Evolutionary conservation across 139 green algal genomes (phyloP).

Genomic region (Closterium sp.): DNA sequence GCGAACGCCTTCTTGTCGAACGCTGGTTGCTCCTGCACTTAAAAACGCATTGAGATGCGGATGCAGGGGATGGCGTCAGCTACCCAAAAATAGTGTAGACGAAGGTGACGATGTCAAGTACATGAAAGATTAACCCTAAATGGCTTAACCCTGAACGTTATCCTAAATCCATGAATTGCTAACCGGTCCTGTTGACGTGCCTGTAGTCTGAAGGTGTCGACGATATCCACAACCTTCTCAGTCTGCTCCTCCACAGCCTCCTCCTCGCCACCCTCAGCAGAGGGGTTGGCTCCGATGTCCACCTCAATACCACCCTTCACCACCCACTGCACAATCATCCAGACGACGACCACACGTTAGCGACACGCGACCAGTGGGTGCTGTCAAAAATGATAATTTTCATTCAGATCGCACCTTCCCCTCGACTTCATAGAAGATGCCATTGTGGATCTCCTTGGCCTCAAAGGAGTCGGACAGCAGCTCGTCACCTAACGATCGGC

Average conservation of each 20-base stretch:
- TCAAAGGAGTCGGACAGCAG: slow-evolving; percentile 43
- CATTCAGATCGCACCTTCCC: slow-evolving; percentile 15
- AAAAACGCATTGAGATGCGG: neutral
- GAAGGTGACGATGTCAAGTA: neutral
- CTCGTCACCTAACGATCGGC: slow-evolving; percentile 17
- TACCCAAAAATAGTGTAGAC: neutral
- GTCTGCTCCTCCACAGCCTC: slow-evolving; percentile 52
- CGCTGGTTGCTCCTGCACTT: slow-evolving; percentile 56
- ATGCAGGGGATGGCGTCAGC: neutral
- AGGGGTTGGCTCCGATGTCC: slow-evolving; percentile 67
- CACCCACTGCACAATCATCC: slow-evolving; percentile 56
- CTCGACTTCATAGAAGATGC: slow-evolving; percentile 32
- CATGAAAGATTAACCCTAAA: neutral
- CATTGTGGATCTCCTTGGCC: slow-evolving; percentile 13
- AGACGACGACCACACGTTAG: neutral
- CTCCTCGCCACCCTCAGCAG: slow-evolving; percentile 61
- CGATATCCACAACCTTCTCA: slow-evolving; percentile 63
- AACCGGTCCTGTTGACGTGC: slow-evolving; percentile 23
- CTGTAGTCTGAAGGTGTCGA: slow-evolving; percentile 66
- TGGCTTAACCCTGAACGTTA: neutral
- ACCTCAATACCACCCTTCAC: slow-evolving; percentile 58
- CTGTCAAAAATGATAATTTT: neutral
- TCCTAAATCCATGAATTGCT: neutral
- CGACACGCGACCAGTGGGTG: neutral
- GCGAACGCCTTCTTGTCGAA: slow-evolving; percentile 70